Evolutionary conservation across 108 stramenopile genomes (phyloP), one percentile per base, ranked within the genome.

Genomic region (Cyclotella baltica): DNA sequence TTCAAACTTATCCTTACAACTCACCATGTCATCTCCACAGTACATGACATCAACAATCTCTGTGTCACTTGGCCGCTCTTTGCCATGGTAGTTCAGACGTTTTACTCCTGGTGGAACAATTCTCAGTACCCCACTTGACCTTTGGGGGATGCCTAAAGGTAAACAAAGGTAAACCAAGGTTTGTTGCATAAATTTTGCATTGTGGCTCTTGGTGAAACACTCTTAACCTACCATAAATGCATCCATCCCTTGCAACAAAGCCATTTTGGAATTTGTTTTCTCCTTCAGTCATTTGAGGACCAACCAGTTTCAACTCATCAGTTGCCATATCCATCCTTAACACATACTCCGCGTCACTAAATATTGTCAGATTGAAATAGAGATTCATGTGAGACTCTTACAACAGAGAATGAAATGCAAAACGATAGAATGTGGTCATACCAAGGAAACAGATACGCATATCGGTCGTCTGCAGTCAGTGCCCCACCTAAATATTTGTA

Each of bases 401-500:
- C n/a, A n/a, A n/a, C n/a, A n/a, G n/a, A n/a, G n/a, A n/a, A n/a
- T n/a, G n/a, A n/a, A 20, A 52, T 52, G n/a, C 4, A 10, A 52
- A 52, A 16, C 84, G 77, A 65, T 89, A 83, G 63, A 86, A n/a
- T n/a, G 10, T n/a, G 51, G 4, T n/a, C 51, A n/a, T 52, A 52
- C 51, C 51, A 90, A 33, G 89, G 89, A 40, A 90, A 90, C 9
- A 90, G 76, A 56, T 90, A 90, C 4, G 85, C 80, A 55, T 70
- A 87, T 27, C 71, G 55, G 4, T 72, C 80, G 82, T 86, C 86
- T 16, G 73, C 28, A 16, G 86, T 84, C n/a, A 88, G 62, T 27
- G 86, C 78, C 5, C 90, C 90, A 11, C 90, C 90, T n/a, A 90
- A 74, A 65, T 88, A 90, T 43, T 90, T 90, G 71, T 90, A 90